A percentile compares a stretch with the other conserved stretches of the same genome.
These are phyloP conservation scores for Ustilaginoidea virens DNA, from an alignment of 2,329 filamentous ascomycete genomes.

Conservation along the genomic window DNA sequence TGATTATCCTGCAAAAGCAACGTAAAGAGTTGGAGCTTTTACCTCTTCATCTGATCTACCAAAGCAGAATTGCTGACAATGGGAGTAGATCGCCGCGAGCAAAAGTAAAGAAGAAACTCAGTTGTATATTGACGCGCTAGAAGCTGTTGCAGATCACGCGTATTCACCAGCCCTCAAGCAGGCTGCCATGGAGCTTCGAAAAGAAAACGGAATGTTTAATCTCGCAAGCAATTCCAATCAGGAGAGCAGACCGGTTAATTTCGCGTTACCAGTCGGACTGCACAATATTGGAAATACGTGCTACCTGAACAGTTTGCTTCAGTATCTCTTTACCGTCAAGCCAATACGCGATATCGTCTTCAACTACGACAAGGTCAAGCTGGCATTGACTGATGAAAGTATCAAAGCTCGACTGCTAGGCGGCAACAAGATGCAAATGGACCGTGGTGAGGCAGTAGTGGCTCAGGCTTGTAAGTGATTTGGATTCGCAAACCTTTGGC, in stretches of 20 bases:
- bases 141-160: conserved; percentile 18
- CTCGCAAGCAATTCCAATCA: conserved; percentile 4
- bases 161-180: conserved; percentile 11
- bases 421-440: conserved; percentile 38
- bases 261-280: conserved; percentile 65
- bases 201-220: conserved; percentile 6
- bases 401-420: conserved; percentile 58
- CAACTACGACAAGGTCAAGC: conserved; percentile 54
- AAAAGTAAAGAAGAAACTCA: conserved; percentile 14
- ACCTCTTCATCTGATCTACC: no score
- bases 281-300: conserved; percentile 95
- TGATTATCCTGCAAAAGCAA: no score
- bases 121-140: conserved; percentile 19
- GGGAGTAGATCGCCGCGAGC: conserved; percentile 11
- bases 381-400: conserved; percentile 48
- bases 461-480: conserved; percentile 60
- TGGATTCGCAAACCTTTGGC: neutral
- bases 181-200: conserved; percentile 11
- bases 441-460: conserved; percentile 41
- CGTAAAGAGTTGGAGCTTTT: no score
- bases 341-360: conserved; percentile 69
- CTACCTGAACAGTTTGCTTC: conserved; percentile 90
- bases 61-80: conserved; percentile 3
- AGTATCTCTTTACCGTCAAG: conserved; percentile 85
- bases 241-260: conserved; percentile 11